Evolutionary conservation across 2,329 filamentous ascomycete genomes (phyloP), one percentile per base, ranked within the genome.

Genomic region (Cryphonectria radicalis): DNA sequence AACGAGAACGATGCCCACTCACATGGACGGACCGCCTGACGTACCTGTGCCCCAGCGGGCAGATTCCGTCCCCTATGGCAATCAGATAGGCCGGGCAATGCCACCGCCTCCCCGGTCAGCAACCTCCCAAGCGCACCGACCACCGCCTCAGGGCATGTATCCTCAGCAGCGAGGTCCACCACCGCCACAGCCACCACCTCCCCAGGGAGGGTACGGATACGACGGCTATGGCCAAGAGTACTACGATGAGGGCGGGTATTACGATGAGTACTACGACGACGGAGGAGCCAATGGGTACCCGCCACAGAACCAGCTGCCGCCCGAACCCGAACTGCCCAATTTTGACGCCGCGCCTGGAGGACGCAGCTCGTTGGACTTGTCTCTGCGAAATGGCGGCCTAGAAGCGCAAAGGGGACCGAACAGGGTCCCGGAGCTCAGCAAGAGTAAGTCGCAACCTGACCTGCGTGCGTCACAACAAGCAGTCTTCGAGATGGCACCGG

Each of bases 401-500:
- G 80, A 83, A 69, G 83, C 84, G n/a, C 85, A 88, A 69, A 84
- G 79, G 70, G 86, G 82, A 72, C 86, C 81, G 69, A 87, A 81
- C 75, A 85, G 82, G 77, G 85, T 81, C 53, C 87, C 85, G 32
- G 85, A 88, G 74, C 79, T 91, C 66, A 87, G 84, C 71, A 86
- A 87, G 72, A 88, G 89, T 22, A 90, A 90, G 74, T 93, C 91
- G 14, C 91, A 93, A 77, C 90, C 91, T 42, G 88, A 92, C 77
- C 81, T 92, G 71, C 85, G 88, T 50, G 86, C 89, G 74, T 86
- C 87, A 4, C 89, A 92, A 75, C 85, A 89, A 2, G 92, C 92
- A 11, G 86, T 92, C 1, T 94, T 94, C 75, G 93, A 94, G 76
- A 91, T 95, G 86, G 90, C 88, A 1, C 86, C 83, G 37, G 90